phyloP scores from a whole-genome alignment of 331 rosid species.

The Arachis monticola region DNA sequence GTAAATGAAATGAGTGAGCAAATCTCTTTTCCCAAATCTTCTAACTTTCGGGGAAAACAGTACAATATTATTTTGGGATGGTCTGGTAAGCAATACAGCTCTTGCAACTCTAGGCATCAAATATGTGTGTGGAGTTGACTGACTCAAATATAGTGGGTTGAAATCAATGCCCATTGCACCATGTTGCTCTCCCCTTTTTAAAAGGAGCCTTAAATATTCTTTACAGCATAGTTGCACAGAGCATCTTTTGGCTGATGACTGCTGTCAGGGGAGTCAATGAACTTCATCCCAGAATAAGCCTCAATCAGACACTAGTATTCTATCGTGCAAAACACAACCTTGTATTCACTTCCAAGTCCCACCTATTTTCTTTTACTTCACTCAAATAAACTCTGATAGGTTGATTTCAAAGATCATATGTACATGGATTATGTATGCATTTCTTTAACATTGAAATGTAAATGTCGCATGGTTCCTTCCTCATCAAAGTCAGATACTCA shows the following conservation, averaged over 20 bases:
- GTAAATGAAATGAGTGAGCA: too few species aligned
- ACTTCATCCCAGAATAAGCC: neutral
- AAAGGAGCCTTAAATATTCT: neutral
- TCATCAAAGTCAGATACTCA: neutral
- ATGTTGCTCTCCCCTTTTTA: slow-evolving; percentile 1
- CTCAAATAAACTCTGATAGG: neutral
- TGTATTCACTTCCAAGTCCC: neutral
- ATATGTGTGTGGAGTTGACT: neutral
- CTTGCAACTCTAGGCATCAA: too few species aligned
- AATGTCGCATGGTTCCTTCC: neutral
- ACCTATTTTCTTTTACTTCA: neutral
- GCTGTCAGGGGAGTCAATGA: neutral
- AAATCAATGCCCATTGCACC: neutral
- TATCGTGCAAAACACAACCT: neutral
- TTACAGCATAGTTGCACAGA: neutral
- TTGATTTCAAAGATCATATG: neutral
- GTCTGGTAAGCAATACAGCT: too few species aligned
- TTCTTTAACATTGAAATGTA: neutral
- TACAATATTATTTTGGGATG: too few species aligned
- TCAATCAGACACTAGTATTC: neutral
- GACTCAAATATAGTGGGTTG: too few species aligned
- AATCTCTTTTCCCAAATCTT: too few species aligned
- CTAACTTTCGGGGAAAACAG: too few species aligned
- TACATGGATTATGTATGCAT: neutral
- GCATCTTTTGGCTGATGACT: neutral